These are phyloP conservation scores for Rhodotorula sp. DNA, from an alignment of 1,284 basidiomycete genomes.

Conservation along the genomic window DNA sequence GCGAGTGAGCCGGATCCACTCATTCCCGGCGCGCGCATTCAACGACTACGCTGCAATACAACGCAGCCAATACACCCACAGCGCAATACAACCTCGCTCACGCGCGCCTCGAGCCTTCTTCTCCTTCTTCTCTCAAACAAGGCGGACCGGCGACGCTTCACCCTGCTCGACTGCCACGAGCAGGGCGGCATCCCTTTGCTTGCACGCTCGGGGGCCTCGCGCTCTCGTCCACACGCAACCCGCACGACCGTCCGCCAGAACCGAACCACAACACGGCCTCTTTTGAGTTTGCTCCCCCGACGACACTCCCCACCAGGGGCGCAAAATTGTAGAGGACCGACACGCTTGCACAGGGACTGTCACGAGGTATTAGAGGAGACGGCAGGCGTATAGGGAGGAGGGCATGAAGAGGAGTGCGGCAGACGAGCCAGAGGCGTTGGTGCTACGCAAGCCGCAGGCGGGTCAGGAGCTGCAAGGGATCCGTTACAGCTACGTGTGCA, in stretches of 20 bases:
- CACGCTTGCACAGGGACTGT: constrained; percentile 12
- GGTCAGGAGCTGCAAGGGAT: too few relatives aligned
- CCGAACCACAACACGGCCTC: constrained; percentile 12
- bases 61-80: background rate
- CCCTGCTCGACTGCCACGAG: background rate
- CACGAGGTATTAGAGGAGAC: too few relatives aligned
- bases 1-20: background rate
- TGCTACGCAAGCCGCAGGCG: too few relatives aligned
- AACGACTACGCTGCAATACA: background rate
- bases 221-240: background rate
- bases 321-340: constrained; percentile 36
- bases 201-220: background rate
- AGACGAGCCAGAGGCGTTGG: too few relatives aligned
- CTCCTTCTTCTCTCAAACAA: constrained; percentile 3
- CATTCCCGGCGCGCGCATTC: too few relatives aligned
- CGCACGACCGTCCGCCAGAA: constrained; percentile 19
- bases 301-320: constrained; percentile 6
- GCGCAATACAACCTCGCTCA: background rate
- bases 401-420: background rate
- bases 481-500: too few relatives aligned
- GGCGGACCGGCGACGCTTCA: constrained; percentile 24
- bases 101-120: background rate
- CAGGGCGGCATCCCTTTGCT: constrained; percentile 28
- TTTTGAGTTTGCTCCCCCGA: constrained; percentile 36
- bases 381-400: background rate